Percentiles rank a stretch among this genome's conserved stretches.
Evolutionary conservation across 2,329 filamentous ascomycete species (phyloP).

Genomic region (Drechmeria coniospora): DNA sequence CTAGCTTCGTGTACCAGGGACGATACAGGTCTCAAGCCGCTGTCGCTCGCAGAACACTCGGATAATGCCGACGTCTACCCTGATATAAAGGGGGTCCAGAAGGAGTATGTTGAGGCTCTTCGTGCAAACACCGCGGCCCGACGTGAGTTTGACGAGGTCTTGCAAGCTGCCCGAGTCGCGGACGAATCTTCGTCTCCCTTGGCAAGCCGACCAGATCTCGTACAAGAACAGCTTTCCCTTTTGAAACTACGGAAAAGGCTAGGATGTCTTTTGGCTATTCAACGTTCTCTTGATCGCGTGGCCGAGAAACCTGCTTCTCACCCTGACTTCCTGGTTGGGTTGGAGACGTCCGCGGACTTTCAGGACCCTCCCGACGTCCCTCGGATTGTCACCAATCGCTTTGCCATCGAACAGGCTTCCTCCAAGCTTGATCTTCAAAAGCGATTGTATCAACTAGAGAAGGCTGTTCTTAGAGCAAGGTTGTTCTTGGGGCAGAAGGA

Average conservation of each 20-base stretch:
- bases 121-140: conserved; percentile 35
- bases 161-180: conserved; percentile 11
- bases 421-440: conserved; percentile 27
- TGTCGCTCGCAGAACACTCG: conserved; percentile 31
- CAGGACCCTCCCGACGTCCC: conserved; percentile 34
- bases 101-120: conserved; percentile 39
- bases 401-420: conserved; percentile 25
- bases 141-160: conserved; percentile 27
- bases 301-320: conserved; percentile 35
- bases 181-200: conserved; percentile 3
- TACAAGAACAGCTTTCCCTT: conserved; percentile 36
- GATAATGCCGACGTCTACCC: conserved; percentile 18
- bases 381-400: conserved; percentile 32
- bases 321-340: conserved; percentile 32
- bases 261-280: conserved; percentile 32
- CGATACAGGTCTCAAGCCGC: conserved; percentile 25
- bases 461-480: conserved; percentile 41
- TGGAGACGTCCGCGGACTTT: conserved; percentile 29
- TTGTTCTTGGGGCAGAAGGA: conserved; percentile 41
- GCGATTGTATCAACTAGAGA: conserved; percentile 38
- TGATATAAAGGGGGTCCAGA: conserved; percentile 31
- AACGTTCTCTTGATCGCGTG: conserved; percentile 34
- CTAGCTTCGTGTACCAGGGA: conserved; percentile 31
- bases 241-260: conserved; percentile 37
- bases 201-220: conserved; percentile 9